Percentiles rank a stretch among this genome's conserved stretches.
phyloP scores from a whole-genome alignment of 306 rosid species.

The Inga laurina region DNA sequence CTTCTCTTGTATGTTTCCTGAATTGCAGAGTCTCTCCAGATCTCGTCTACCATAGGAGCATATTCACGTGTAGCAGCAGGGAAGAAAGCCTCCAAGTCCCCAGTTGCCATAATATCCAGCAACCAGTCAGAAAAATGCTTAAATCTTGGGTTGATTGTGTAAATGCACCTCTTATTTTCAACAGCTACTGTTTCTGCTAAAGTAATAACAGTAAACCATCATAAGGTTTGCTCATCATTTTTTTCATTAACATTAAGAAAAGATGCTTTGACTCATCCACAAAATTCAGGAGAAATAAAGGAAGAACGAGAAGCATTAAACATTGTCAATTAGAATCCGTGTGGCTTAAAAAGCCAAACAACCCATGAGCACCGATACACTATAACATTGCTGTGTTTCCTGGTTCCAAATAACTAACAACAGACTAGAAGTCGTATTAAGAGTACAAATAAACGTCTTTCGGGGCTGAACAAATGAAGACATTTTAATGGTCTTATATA shows the following conservation, averaged over 20 bases:
- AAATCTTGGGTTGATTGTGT: conserved; percentile 75
- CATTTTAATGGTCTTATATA: background rate
- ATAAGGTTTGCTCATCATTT: conserved; percentile 29
- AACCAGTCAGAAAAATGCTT: conserved; percentile 93
- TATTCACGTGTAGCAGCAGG: conserved; percentile 98
- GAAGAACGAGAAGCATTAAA: background rate
- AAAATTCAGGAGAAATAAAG: conserved; percentile 1
- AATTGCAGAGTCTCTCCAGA: conserved; percentile 85
- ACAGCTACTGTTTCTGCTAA: conserved; percentile 49
- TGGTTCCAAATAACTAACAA: conserved; percentile 7
- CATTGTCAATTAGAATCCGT: conserved; percentile 6
- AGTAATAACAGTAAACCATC: conserved; percentile 27
- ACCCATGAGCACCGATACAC: background rate
- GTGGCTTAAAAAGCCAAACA: conserved; percentile 17
- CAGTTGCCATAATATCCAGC: conserved; percentile 84
- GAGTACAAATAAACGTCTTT: conserved; percentile 10
- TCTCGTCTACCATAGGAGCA: conserved; percentile 86
- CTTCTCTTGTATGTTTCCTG: conserved; percentile 90
- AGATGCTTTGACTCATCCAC: background rate
- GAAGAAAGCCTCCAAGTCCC: conserved; percentile 88
- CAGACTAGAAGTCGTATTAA: conserved; percentile 9
- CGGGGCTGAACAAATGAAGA: background rate
- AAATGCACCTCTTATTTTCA: conserved; percentile 61
- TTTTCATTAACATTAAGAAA: conserved; percentile 21
- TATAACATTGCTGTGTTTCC: conserved; percentile 7